phyloP scores from a whole-genome alignment of 805 yeast species.

The Saturnispora besseyi region DNA sequence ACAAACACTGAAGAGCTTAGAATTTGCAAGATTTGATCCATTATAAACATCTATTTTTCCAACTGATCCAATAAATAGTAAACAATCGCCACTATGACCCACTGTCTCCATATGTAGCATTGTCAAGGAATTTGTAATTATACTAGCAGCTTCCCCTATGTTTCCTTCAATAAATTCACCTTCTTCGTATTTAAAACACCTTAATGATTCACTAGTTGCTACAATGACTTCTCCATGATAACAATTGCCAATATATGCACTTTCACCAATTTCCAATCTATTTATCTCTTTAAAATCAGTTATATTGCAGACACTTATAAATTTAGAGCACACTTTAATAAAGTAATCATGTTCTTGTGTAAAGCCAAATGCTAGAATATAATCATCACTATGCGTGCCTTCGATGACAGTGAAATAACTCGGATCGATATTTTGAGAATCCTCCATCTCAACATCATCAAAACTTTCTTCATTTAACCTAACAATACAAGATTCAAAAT shows the following conservation, averaged over 20 bases:
- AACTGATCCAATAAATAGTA: slow-evolving; percentile 2
- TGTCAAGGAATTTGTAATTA: background rate
- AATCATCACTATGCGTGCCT: background rate
- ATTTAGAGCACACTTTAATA: background rate
- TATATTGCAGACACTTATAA: background rate
- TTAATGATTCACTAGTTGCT: background rate
- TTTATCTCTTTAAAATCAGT: background rate
- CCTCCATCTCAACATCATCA: background rate
- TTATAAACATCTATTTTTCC: background rate
- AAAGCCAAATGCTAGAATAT: background rate
- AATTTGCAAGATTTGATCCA: background rate
- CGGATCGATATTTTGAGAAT: background rate
- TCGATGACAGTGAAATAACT: background rate
- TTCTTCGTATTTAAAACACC: background rate
- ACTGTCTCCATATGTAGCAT: background rate
- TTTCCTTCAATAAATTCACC: background rate
- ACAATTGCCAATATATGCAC: background rate
- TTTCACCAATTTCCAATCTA: background rate
- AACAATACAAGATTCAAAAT: background rate
- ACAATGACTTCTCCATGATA: background rate
- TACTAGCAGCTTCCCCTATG: no score
- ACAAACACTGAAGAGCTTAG: background rate
- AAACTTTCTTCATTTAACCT: background rate
- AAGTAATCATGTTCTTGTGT: background rate
- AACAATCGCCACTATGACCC: background rate